phyloP scores from a whole-genome alignment of 1,284 basidiomycete species.

The Singerocomus inundabilis region DNA sequence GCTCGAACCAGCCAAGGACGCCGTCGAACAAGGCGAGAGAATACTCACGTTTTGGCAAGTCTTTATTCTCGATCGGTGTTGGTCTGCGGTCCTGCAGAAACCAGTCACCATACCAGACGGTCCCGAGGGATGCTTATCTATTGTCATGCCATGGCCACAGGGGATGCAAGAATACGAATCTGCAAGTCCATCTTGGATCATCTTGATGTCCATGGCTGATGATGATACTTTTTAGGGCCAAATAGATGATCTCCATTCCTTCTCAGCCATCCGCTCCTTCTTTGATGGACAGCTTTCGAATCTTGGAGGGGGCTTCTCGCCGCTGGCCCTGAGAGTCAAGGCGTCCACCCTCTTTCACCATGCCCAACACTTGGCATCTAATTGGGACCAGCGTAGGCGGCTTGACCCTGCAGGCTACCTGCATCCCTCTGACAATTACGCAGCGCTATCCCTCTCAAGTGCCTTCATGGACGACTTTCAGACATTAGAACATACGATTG shows the following conservation, averaged over 20 bases:
- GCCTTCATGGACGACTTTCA: slow-evolving; percentile 57
- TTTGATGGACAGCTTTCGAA: slow-evolving; percentile 55
- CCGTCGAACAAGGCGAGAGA: slow-evolving; percentile 58
- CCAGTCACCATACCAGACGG: slow-evolving; percentile 55
- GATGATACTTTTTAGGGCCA: slow-evolving; percentile 46
- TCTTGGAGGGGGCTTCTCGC: slow-evolving; percentile 54
- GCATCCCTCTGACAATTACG: slow-evolving; percentile 19
- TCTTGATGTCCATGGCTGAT: slow-evolving; percentile 16
- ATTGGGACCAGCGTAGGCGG: slow-evolving; percentile 57
- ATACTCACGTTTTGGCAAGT: slow-evolving; percentile 72
- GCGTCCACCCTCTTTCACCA: slow-evolving; percentile 71
- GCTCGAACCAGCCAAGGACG: slow-evolving; percentile 54
- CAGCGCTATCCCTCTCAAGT: slow-evolving; percentile 44
- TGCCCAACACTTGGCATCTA: slow-evolving; percentile 56
- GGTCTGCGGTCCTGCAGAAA: slow-evolving; percentile 60
- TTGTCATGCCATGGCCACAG: slow-evolving; percentile 67
- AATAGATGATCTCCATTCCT: slow-evolving; percentile 46
- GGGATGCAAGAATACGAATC: slow-evolving; percentile 57
- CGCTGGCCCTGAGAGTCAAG: slow-evolving; percentile 63
- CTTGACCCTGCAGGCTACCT: slow-evolving; percentile 13
- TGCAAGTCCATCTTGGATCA: slow-evolving; percentile 36
- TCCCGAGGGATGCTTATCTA: slow-evolving; percentile 44
- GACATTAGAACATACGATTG: slow-evolving; percentile 59
- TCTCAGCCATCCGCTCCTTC: slow-evolving; percentile 60
- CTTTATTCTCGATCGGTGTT: slow-evolving; percentile 64